Conservation (phyloP, 306 rosid species). For the Corylus avellana region DNA sequence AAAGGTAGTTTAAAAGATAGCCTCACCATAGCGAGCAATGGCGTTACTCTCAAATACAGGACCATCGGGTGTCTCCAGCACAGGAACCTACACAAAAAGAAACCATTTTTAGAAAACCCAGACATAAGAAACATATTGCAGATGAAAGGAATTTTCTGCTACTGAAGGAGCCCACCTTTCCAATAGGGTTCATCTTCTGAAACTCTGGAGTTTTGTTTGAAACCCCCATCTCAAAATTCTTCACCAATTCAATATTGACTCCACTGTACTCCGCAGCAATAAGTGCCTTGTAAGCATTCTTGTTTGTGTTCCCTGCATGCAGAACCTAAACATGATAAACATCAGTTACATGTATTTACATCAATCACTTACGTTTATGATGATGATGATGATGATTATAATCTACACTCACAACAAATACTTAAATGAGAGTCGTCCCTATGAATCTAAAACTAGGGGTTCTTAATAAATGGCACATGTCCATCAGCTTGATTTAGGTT, state of each 20-base stretch:
- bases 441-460: background rate
- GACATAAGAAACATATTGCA: background rate
- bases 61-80: conserved; percentile 73
- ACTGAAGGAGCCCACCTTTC: conserved; percentile 52
- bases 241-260: conserved; percentile 50
- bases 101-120: background rate
- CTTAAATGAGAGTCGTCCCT: background rate
- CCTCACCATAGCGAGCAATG: conserved; percentile 70
- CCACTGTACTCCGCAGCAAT: conserved; percentile 62
- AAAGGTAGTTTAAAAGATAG: background rate
- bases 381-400: background rate
- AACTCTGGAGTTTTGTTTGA: conserved; percentile 68
- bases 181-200: conserved; percentile 82
- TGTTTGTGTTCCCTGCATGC: conserved; percentile 53
- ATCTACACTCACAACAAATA: background rate
- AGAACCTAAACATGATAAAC: conserved; percentile 45
- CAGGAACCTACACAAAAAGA: conserved; percentile 56
- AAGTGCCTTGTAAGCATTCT: conserved; percentile 61
- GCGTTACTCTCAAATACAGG: conserved; percentile 83
- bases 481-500: background rate
- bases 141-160: background rate
- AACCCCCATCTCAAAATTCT: conserved; percentile 70
- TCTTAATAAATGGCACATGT: background rate
- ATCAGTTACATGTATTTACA: background rate
- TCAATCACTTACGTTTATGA: background rate